Conservation (phyloP, 2,329 filamentous ascomycete genomes). For the Dactylellina parvicollis region DNA sequence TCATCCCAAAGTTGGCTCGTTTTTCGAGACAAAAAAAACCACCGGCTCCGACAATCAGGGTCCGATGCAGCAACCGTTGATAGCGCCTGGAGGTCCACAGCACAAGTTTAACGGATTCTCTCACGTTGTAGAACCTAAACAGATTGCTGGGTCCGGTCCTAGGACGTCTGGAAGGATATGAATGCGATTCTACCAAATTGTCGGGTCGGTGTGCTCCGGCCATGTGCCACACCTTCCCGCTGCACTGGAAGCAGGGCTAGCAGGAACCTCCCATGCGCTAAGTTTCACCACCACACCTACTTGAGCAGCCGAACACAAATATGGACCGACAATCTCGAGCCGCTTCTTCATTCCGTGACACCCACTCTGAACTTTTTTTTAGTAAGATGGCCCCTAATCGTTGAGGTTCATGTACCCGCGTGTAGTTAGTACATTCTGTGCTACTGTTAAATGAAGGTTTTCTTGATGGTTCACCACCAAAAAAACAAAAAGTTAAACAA, state of each 20-base stretch:
- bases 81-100: constrained; percentile 10
- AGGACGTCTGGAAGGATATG: constrained; percentile 43
- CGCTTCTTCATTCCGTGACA: constrained; percentile 39
- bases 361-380: constrained; percentile 42
- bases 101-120: constrained; percentile 17
- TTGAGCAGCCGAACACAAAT: constrained; percentile 40
- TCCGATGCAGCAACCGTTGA: neutral
- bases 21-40: neutral
- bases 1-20: neutral
- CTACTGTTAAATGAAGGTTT: constrained; percentile 32
- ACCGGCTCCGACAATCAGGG: neutral
- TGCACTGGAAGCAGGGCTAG: constrained; percentile 52
- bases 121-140: constrained; percentile 47
- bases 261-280: constrained; percentile 50
- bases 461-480: constrained; percentile 27
- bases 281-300: constrained; percentile 49
- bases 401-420: constrained; percentile 22
- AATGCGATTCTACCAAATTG: constrained; percentile 53
- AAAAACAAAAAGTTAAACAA: constrained; percentile 38
- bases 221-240: constrained; percentile 54
- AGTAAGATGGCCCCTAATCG: constrained; percentile 39
- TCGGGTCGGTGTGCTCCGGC: constrained; percentile 53
- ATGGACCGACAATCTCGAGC: constrained; percentile 52
- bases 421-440: constrained; percentile 39
- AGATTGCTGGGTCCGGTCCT: constrained; percentile 35